Conservation (phyloP, 345 rosid genomes). For the Eucalyptus sp. region DNA sequence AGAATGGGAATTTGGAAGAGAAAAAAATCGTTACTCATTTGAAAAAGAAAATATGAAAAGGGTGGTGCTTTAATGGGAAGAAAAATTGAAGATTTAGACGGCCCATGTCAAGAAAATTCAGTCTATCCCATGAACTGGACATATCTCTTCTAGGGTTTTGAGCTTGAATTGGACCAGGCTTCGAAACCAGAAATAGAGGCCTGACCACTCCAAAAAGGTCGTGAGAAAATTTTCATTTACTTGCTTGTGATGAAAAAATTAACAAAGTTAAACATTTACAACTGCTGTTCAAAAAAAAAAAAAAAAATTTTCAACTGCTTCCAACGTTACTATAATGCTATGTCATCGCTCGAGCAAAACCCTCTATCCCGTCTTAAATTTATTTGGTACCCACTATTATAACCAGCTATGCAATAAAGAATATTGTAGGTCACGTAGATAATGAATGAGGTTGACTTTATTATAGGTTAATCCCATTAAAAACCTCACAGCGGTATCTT, state of each 20-base stretch:
- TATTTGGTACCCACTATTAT: background rate
- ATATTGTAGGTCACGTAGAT: accelerated
- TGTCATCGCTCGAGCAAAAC: background rate
- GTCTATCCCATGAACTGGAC: background rate
- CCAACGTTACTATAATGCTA: background rate
- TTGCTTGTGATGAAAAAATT: background rate
- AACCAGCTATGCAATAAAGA: background rate
- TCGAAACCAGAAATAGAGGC: background rate
- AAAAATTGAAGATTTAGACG: background rate
- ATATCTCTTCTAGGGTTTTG: background rate
- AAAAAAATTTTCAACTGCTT: background rate
- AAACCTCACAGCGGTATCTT: accelerated
- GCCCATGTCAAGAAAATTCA: background rate
- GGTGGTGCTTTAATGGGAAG: background rate
- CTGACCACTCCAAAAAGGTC: background rate
- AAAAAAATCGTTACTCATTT: background rate
- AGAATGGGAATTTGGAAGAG: background rate
- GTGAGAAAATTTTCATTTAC: background rate
- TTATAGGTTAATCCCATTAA: background rate
- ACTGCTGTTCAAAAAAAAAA: background rate
- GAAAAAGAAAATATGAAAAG: background rate
- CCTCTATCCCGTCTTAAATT: background rate
- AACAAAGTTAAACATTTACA: background rate
- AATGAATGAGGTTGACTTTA: background rate
- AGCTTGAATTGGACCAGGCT: background rate